Percentiles rank a stretch among this genome's conserved stretches.
phyloP scores from a whole-genome alignment of 1,139 yeast genomes.

The Protomyces arabidopsidicola region DNA sequence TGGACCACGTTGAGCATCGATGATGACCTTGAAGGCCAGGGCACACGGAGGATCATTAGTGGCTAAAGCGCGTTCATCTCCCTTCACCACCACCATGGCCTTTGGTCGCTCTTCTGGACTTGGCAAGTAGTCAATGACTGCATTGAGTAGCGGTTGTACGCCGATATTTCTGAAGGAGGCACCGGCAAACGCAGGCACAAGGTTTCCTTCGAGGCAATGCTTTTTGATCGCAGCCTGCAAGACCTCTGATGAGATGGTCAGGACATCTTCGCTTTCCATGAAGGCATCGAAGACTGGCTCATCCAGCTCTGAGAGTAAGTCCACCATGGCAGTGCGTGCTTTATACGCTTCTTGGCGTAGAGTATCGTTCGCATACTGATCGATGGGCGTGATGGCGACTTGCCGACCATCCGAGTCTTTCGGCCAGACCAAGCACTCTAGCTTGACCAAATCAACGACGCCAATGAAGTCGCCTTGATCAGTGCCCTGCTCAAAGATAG shows the following conservation, averaged over 20 bases:
- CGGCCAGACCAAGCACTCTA: constrained; percentile 62
- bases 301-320: constrained; percentile 75
- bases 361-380: constrained; percentile 36
- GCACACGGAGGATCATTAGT: constrained; percentile 50
- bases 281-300: constrained; percentile 72
- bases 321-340: constrained; percentile 73
- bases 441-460: constrained; percentile 73
- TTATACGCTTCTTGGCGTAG: constrained; percentile 49
- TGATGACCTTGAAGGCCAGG: constrained; percentile 82
- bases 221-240: constrained; percentile 57
- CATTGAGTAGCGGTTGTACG: constrained; percentile 88
- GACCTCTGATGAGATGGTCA: constrained; percentile 44
- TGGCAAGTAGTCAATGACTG: constrained; percentile 70
- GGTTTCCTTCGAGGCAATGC: constrained; percentile 54
- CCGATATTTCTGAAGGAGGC: constrained; percentile 90
- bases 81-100: constrained; percentile 37
- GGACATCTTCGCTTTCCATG: constrained; percentile 49
- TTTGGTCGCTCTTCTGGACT: constrained; percentile 62
- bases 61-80: constrained; percentile 4
- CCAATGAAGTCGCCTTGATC: constrained; percentile 55
- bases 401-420: constrained; percentile 51
- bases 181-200: constrained; percentile 85
- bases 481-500: constrained; percentile 50
- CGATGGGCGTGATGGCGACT: constrained; percentile 50
- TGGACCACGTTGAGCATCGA: constrained; percentile 72